Evolutionary conservation across 1,284 basidiomycete genomes (phyloP), one percentile per base, ranked within the genome.

Genomic region (Phlebopus sp.): DNA sequence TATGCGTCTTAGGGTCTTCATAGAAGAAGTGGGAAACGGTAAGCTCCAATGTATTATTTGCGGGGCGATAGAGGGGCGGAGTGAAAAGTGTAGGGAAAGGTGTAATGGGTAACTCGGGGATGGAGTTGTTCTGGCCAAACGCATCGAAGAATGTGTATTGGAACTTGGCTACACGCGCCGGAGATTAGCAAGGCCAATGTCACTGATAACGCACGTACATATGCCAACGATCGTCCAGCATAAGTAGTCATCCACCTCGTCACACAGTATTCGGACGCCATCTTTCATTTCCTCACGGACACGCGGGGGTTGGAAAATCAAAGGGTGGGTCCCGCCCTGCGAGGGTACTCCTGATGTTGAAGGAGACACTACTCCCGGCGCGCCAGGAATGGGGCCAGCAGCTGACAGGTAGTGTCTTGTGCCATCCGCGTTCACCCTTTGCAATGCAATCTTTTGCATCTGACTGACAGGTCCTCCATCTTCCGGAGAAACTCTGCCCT

Each of bases 221-320:
- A 97, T 94, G 42, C 94, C 91, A 52, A 94, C 91, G 55, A 97
- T 93, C 8, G 92, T 93, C 94, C 94, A 97, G 61, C 91, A 92
- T 50, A 95, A 77, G 70, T 91, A 93, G 63, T 97, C 94, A 61
- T 96, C 92, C 11, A 97, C 91, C 66, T 92, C 89, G 59, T 94
- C 92, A 18, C 81, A 82, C 43, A 86, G 77, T 25, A 79, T 68
- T 41, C 78, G 79, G 36, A 79, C 74, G 14, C 84, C 83, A 54
- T 90, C 85, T 63, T 87, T 86, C 46, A 82, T 67, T 59, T 90
- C 86, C 50, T 88, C 86, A 31, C 81, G 77, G 14, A 86, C 75
- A 40, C 86, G 79, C 42, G 89, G 86, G 5, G 82, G 75, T 63
- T 85, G 82, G 67, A 90, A 92, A 37, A 89, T 73, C 29, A 92